Conservation (phyloP, 306 rosid genomes). For the Gleditsia sinensis region DNA sequence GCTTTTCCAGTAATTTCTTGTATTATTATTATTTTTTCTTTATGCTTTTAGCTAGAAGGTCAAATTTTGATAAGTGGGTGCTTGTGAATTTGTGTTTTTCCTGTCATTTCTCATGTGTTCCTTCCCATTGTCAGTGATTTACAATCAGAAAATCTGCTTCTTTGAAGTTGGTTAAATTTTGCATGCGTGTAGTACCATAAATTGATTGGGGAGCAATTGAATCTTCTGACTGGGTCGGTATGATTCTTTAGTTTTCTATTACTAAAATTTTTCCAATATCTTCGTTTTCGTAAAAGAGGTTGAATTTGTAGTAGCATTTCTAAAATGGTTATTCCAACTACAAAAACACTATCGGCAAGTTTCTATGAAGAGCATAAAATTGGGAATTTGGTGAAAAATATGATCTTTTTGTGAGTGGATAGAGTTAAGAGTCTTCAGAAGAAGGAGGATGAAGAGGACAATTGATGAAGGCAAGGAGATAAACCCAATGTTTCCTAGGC, state of each 20-base stretch:
- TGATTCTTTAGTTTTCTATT: neutral
- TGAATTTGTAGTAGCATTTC: constrained; percentile 21
- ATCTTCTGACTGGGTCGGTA: too few species aligned
- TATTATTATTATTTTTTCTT: neutral
- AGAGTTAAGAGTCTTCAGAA: constrained; percentile 26
- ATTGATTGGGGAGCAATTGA: too few species aligned
- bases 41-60: constrained; percentile 15
- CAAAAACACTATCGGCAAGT: too few species aligned
- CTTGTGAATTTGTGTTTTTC: too few species aligned
- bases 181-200: too few species aligned
- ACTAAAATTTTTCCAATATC: neutral
- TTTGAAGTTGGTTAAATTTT: too few species aligned
- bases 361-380: too few species aligned
- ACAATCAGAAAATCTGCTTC: too few species aligned
- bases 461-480: constrained; percentile 48
- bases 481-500: constrained; percentile 73
- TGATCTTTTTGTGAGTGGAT: too few species aligned
- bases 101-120: too few species aligned
- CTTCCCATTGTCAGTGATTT: too few species aligned
- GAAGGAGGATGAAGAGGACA: constrained; percentile 44
- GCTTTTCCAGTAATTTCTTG: neutral
- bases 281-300: neutral
- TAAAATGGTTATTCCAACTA: constrained; percentile 17
- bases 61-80: constrained; percentile 37
- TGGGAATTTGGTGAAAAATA: too few species aligned